Evolutionary conservation across 768 basidiomycete genomes (phyloP), one percentile per base, ranked within the genome.

Genomic region (Gymnopilus junonius): DNA sequence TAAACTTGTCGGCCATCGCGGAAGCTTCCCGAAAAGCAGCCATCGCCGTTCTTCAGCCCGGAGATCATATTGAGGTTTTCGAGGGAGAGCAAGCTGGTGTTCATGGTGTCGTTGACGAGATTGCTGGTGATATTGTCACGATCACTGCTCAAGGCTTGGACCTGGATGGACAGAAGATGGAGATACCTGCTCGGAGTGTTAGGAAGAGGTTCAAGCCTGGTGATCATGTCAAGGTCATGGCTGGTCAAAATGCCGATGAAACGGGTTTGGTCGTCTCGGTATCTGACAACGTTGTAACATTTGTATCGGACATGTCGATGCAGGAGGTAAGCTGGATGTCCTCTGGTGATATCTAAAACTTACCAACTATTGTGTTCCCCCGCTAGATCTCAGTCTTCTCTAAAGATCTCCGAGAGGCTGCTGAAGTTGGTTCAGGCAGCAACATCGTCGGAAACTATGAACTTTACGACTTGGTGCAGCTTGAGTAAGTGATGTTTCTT

Each of bases 201-300:
- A 83, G 96, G 69, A 99, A 99, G 78, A 83, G 91, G 45, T 99
- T 99, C 83, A 95, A 94, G 73, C 85, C 95, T 59, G 97, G 97
- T 71, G 97, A 99, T 77, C 97, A 99, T 70, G 95, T 99, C 77
- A 99, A 99, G 78, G 97, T 99, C 61, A 95, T 99, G 89, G 84
- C 89, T 15, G 97, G 97, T 23, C 90, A 95, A 76, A 97, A 98
- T 71, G 86, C 88, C 8, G 94, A 97, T 70, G 96, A 97, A 76
- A 96, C 95, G 3, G 97, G 97, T 79, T 83, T 99, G 69, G 97
- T 99, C 37, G 92, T 99, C 23, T 91, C 94, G 21, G 90, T 96
- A 20, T 82, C 91, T 4, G 93, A 94, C 69, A 94, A 95, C 55
- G 87, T 95, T 25, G 93, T 99, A 15, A 98, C 97, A 1, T 95